Percentiles rank a stretch among this genome's conserved stretches.
Conservation (phyloP, 768 basidiomycete genomes). For the Lactarius deliciosus region DNA sequence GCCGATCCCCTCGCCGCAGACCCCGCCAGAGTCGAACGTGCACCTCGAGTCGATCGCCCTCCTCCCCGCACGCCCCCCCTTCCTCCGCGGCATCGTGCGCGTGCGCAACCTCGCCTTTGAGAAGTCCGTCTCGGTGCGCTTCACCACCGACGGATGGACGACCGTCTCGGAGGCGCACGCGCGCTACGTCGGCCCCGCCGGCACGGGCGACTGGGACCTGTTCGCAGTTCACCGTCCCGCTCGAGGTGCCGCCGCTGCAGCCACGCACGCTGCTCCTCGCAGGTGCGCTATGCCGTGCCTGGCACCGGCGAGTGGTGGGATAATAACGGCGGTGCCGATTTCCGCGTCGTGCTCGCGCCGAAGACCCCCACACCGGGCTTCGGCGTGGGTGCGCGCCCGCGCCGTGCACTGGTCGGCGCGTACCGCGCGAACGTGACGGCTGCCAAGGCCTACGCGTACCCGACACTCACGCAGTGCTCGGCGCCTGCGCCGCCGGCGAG, state of each 20-base stretch:
- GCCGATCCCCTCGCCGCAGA: constrained; percentile 7
- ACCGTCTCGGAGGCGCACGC: constrained; percentile 46
- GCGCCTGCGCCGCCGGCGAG: not conserved
- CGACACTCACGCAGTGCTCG: not conserved
- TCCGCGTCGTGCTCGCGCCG: not conserved
- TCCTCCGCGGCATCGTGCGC: constrained; percentile 43
- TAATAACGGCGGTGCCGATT: constrained; percentile 17
- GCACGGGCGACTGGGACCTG: constrained; percentile 1
- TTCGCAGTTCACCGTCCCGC: constrained; percentile 19
- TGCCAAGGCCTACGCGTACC: not conserved
- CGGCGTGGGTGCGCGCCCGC: not conserved
- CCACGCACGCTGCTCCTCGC: constrained; percentile 9
- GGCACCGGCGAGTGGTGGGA: constrained; percentile 24
- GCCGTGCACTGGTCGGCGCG: not conserved
- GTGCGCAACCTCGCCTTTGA: constrained; percentile 49
- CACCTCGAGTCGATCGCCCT: constrained; percentile 15
- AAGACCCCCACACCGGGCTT: not conserved
- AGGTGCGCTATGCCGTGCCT: not conserved
- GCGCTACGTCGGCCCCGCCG: not conserved
- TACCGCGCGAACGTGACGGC: not conserved
- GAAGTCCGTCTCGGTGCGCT: constrained; percentile 48
- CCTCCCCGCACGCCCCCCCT: not conserved
- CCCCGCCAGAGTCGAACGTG: not conserved
- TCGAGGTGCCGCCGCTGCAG: not conserved
- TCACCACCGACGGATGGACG: constrained; percentile 54